Conservation (phyloP, 2,329 filamentous ascomycete species). For the Penicillium sp. region DNA sequence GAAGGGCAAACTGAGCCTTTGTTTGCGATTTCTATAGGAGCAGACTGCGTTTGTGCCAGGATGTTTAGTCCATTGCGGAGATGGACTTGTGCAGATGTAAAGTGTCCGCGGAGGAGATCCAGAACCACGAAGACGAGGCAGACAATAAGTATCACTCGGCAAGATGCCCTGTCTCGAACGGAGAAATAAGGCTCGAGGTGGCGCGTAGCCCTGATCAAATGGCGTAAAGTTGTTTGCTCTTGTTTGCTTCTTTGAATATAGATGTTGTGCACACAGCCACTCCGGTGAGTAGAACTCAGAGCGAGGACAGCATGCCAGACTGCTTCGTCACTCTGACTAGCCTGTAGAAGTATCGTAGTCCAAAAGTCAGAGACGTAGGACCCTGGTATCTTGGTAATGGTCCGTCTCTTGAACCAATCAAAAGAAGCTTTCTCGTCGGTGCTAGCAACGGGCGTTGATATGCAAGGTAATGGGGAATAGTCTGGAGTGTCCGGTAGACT, state of each 20-base stretch:
- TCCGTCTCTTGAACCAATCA: conserved; percentile 35
- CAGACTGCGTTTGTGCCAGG: conserved; percentile 18
- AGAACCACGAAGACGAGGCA: conserved; percentile 49
- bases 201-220: conserved; percentile 43
- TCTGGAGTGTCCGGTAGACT: neutral
- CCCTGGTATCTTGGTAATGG: conserved; percentile 41
- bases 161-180: conserved; percentile 30
- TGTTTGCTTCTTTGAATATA: conserved; percentile 18
- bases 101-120: conserved; percentile 45
- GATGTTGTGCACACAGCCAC: conserved; percentile 19
- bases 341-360: conserved; percentile 46
- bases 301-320: conserved; percentile 51
- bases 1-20: no score
- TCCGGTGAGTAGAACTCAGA: conserved; percentile 44
- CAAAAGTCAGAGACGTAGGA: conserved; percentile 45
- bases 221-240: conserved; percentile 42
- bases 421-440: conserved; percentile 31
- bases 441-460: conserved; percentile 6
- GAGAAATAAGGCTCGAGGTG: conserved; percentile 37
- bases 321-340: conserved; percentile 44
- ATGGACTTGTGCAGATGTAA: conserved; percentile 32
- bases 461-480: neutral
- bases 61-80: conserved; percentile 38
- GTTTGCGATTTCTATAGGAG: neutral
- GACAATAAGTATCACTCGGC: conserved; percentile 46